Base-by-base conservation (phyloP, 2,329 filamentous ascomycete species). In the Xylariaceae sp. region DNA sequence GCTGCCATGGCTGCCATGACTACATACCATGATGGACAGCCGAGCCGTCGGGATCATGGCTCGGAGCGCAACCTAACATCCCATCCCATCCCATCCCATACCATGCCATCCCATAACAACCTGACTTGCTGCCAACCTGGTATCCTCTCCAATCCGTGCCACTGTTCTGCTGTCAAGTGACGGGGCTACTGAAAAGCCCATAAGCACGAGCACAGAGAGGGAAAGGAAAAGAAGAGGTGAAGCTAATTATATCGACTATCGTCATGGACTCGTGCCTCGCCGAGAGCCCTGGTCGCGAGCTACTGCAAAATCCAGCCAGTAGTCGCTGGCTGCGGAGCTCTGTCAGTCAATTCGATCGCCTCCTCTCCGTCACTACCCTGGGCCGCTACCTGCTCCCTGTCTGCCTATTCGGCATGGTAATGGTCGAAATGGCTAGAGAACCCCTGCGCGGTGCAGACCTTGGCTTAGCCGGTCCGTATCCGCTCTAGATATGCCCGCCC, bases 401-500 rank as follows among this genome's bases (percentile, higher is more conserved):
- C 70, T 65, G 71, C 67, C 5, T 45, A 45, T 45, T 70, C 70
- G 72, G 72, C 70, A 73, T 72, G 70, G 65, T 68, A 67, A 70
- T 74, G 72, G 72, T 68, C 70, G 67, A 67, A 68, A 66, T 69
- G 67, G 73, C 51, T 51, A 61, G 61, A 51, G 17, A 51, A 60
- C 72, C 73, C 72, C 68, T 72, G 66, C 69, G 66, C 67, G 68
- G 70, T 73, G 72, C 70, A 73, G 67, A 67, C 67, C 69, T 71
- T 71, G 73, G 69, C 72, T 72, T 73, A 69, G 73, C 75, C 75
- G 75, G 75, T 72, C 74, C 74, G 73, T 73, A 74, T 75, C 75
- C 75, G 75, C 74, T 75, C 72, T 71, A 73, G 72, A 75, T 74
- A 74, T 73, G 72, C 72, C 72, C 72, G 69, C 72, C 73, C 71